A percentile compares a stretch with the other conserved stretches of the same genome.
Conservation (phyloP, 768 basidiomycete species). For the Boletus reticulatus region DNA sequence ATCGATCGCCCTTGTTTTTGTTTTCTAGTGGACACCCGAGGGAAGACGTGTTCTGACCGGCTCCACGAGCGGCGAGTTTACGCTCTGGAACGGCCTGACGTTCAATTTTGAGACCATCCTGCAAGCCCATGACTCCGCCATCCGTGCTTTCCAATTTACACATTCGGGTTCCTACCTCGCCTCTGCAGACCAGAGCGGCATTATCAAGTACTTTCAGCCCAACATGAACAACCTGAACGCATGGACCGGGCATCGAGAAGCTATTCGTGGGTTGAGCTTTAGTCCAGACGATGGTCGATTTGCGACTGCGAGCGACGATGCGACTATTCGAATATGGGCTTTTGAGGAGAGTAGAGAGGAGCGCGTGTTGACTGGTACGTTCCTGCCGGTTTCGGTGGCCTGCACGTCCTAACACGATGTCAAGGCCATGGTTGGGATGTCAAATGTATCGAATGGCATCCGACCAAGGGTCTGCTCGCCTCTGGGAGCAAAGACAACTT, state of each 20-base stretch:
- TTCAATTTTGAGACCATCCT: constrained; percentile 99
- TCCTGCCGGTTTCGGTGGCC: neutral
- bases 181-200: constrained; percentile 88
- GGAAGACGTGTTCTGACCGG: constrained; percentile 91
- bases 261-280: constrained; percentile 88
- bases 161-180: constrained; percentile 93
- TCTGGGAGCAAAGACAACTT: constrained; percentile 97
- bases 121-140: constrained; percentile 96
- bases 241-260: constrained; percentile 92
- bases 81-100: constrained; percentile 97
- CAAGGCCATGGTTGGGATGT: constrained; percentile 99
- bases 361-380: constrained; percentile 74
- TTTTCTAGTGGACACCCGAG: constrained; percentile 91
- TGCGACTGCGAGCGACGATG: constrained; percentile 95
- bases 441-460: constrained; percentile 98
- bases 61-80: constrained; percentile 96
- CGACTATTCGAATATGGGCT: constrained; percentile 91
- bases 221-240: constrained; percentile 99
- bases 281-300: constrained; percentile 91
- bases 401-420: constrained; percentile 12
- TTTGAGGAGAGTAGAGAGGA: constrained; percentile 92
- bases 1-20: neutral
- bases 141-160: constrained; percentile 86
- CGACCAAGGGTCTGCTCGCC: constrained; percentile 90
- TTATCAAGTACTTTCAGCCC: constrained; percentile 98